These are phyloP conservation scores for Phalaenopsis aphrodite DNA, from an alignment of 106 monocot species.

Conservation along the genomic window DNA sequence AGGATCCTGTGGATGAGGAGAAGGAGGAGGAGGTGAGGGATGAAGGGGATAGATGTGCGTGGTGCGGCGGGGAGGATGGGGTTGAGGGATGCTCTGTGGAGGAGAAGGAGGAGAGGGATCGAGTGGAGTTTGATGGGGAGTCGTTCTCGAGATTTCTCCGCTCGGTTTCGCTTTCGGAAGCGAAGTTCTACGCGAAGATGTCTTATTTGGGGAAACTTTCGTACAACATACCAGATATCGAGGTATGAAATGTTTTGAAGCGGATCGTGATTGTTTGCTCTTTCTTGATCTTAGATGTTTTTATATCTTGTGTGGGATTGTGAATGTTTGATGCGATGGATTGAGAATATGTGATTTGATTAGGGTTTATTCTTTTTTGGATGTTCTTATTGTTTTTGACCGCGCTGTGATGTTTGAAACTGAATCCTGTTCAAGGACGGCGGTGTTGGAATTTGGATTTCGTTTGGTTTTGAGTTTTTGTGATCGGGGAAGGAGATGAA, in stretches of 20 bases:
- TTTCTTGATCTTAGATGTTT: neutral
- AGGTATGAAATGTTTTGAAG: constrained; percentile 26
- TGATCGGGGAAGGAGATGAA: neutral
- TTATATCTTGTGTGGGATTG: neutral
- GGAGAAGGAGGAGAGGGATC: constrained; percentile 14
- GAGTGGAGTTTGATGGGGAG: constrained; percentile 38
- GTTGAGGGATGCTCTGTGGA: constrained; percentile 8
- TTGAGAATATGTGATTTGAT: neutral
- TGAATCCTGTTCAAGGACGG: too few relatives aligned
- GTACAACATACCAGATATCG: constrained; percentile 60
- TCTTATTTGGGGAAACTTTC: constrained; percentile 64
- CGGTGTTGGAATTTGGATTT: too few relatives aligned
- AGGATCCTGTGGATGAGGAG: neutral
- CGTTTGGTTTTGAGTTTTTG: neutral
- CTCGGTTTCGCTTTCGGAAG: constrained; percentile 47
- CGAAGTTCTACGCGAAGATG: constrained; percentile 45
- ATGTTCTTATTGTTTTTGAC: neutral
- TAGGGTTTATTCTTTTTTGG: neutral
- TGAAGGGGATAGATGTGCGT: neutral
- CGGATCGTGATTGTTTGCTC: neutral
- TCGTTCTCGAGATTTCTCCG: constrained; percentile 58
- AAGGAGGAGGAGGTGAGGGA: neutral
- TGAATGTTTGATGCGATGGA: neutral
- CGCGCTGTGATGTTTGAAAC: too few relatives aligned
- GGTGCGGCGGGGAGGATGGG: constrained; percentile 11